These are phyloP conservation scores for Wickerhamomyces ciferrii DNA, from an alignment of 805 yeast genomes.

Conservation along the genomic window DNA sequence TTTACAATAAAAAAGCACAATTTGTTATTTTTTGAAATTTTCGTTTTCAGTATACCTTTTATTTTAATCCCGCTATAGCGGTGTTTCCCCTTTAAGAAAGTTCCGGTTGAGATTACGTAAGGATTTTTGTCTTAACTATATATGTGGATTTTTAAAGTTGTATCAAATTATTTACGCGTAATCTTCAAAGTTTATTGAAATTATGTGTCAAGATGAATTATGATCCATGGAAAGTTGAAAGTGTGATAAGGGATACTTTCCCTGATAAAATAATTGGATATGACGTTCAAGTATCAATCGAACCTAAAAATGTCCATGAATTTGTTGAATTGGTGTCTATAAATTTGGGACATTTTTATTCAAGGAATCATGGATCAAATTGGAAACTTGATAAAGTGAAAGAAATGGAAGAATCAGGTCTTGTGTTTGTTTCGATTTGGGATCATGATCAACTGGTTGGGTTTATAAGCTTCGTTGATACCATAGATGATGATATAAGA, in stretches of 20 bases:
- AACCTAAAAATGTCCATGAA: conserved; percentile 1
- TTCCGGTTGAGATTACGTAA: no score
- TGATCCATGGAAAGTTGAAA: not conserved
- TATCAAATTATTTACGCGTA: no score
- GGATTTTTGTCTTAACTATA: no score
- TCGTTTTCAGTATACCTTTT: no score
- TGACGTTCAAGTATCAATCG: not conserved
- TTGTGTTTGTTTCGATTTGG: not conserved
- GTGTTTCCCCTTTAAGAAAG: no score
- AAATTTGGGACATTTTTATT: not conserved
- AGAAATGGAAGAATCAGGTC: conserved; percentile 22
- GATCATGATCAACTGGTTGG: conserved; percentile 23
- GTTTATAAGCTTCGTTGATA: conserved; percentile 42
- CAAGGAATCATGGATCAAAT: conserved; percentile 23
- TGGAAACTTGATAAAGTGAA: conserved; percentile 37
- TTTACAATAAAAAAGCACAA: no score
- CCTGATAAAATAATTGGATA: not conserved
- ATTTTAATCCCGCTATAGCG: no score
- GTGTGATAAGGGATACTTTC: not conserved
- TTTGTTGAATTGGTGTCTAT: not conserved
- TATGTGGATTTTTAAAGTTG: no score
- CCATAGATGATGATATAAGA: conserved; percentile 31
- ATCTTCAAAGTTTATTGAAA: no score
- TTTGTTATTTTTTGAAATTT: no score
- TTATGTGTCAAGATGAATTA: not conserved